Evolutionary conservation across 2,329 filamentous ascomycete genomes (phyloP).

Genomic region (Pseudogymnoascus sp.): DNA sequence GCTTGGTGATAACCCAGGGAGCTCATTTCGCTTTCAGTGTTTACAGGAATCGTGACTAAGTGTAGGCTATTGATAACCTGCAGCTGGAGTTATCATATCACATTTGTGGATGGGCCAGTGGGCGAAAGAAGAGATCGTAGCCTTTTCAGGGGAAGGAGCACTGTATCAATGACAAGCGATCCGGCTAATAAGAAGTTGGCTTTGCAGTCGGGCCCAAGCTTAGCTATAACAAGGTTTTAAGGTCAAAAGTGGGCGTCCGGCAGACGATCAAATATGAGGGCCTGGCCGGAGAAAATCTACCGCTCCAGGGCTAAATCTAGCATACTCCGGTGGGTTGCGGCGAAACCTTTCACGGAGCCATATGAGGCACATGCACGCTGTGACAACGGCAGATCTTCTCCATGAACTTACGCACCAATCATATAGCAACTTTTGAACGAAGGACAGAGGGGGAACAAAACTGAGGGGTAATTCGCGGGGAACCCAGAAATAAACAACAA

Average conservation of each 20-base stretch:
- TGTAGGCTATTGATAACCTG: background rate
- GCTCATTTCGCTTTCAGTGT: background rate
- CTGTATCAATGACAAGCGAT: background rate
- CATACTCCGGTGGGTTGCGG: background rate
- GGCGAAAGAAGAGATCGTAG: background rate
- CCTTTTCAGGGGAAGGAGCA: background rate
- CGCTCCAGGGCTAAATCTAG: background rate
- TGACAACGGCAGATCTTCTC: background rate
- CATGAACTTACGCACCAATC: background rate
- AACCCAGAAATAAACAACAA: background rate
- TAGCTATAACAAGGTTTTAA: background rate
- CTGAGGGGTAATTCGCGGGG: slow-evolving; percentile 1
- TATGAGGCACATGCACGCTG: background rate
- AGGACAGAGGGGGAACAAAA: background rate
- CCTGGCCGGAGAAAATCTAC: slow-evolving; percentile 4
- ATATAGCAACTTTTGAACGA: background rate
- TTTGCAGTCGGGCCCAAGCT: background rate
- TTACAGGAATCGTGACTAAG: background rate
- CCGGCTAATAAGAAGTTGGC: background rate
- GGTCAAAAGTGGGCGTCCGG: background rate
- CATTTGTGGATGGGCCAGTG: background rate
- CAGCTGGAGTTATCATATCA: background rate
- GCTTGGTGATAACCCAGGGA: background rate
- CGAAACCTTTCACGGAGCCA: background rate
- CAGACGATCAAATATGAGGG: background rate